These are phyloP conservation scores for Backusella luteola DNA, from an alignment of 192 early-diverging fungal genomes.

Conservation along the genomic window DNA sequence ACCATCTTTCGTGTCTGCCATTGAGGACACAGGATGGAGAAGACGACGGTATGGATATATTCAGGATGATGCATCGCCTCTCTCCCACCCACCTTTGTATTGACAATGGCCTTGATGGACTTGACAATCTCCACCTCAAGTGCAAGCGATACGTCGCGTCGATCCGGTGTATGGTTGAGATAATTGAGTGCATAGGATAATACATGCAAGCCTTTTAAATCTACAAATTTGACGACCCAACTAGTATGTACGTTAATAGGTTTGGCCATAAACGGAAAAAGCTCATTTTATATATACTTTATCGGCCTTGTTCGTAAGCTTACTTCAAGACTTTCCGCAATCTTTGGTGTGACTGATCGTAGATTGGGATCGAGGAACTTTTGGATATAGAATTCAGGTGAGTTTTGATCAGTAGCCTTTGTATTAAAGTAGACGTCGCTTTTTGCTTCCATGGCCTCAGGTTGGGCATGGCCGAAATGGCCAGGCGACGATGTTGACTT, in stretches of 20 bases:
- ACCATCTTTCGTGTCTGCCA: constrained; percentile 68
- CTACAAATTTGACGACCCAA: constrained; percentile 78
- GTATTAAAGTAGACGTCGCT: not conserved
- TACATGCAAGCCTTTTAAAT: constrained; percentile 68
- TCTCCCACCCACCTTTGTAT: constrained; percentile 64
- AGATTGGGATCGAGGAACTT: constrained; percentile 46
- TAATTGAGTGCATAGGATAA: constrained; percentile 59
- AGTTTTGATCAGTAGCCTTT: constrained; percentile 36
- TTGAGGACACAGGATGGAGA: constrained; percentile 74
- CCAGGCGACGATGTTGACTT: constrained; percentile 9
- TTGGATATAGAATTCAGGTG: constrained; percentile 56
- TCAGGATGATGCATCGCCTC: constrained; percentile 67
- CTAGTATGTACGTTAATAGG: constrained; percentile 19
- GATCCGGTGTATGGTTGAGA: not conserved
- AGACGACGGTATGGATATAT: constrained; percentile 72
- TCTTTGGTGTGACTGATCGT: constrained; percentile 44
- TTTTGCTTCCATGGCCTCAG: not conserved
- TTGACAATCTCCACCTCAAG: constrained; percentile 80
- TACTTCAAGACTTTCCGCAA: constrained; percentile 50
- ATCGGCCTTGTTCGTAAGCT: constrained; percentile 53
- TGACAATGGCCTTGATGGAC: constrained; percentile 74
- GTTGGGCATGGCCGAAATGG: too few species aligned
- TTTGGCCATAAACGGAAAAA: not conserved
- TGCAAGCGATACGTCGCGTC: constrained; percentile 60
- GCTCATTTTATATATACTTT: constrained; percentile 28